Percentiles rank a stretch among this genome's conserved stretches.
Conservation (phyloP, 2,329 filamentous ascomycete species). For the Myrmaecium sp. region DNA sequence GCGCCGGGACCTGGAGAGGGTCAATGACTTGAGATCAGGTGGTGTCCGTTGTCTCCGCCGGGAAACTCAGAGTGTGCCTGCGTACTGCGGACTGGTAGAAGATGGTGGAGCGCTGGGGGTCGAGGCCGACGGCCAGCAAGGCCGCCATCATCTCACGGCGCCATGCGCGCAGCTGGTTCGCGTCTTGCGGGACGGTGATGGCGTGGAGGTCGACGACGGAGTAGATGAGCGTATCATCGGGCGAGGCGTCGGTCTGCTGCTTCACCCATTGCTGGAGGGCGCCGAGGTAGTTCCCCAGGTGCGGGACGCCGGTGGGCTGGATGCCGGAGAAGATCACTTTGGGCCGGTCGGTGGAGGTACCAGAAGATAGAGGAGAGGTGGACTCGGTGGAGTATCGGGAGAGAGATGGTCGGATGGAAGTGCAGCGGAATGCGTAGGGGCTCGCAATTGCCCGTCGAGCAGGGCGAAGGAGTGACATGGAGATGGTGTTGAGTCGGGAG, state of each 20-base stretch:
- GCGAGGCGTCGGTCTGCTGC: constrained; percentile 48
- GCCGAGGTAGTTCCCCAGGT: constrained; percentile 89
- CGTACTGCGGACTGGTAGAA: constrained; percentile 69
- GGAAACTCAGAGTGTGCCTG: constrained; percentile 3
- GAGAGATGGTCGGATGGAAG: no score
- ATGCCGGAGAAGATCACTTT: constrained; percentile 81
- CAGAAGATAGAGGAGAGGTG: not conserved
- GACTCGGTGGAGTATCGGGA: not conserved
- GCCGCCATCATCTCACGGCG: constrained; percentile 63
- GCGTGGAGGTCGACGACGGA: constrained; percentile 90
- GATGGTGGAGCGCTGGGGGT: constrained; percentile 57
- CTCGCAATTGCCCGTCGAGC: no score
- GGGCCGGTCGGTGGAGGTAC: constrained; percentile 1
- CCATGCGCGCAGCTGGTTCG: constrained; percentile 41
- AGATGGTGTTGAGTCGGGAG: no score
- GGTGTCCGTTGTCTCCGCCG: not conserved
- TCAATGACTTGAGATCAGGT: not conserved
- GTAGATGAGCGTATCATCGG: constrained; percentile 52
- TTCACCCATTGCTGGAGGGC: constrained; percentile 74
- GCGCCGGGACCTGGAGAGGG: constrained; percentile 45
- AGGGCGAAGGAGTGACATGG: no score
- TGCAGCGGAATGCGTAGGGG: no score
- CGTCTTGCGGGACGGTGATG: constrained; percentile 61
- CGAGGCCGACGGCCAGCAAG: constrained; percentile 67
- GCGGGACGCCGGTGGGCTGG: constrained; percentile 85